Percentiles rank a stretch among this genome's conserved stretches.
Conservation (phyloP, 306 rosid genomes). For the Sphenostylis stenocarpa region DNA sequence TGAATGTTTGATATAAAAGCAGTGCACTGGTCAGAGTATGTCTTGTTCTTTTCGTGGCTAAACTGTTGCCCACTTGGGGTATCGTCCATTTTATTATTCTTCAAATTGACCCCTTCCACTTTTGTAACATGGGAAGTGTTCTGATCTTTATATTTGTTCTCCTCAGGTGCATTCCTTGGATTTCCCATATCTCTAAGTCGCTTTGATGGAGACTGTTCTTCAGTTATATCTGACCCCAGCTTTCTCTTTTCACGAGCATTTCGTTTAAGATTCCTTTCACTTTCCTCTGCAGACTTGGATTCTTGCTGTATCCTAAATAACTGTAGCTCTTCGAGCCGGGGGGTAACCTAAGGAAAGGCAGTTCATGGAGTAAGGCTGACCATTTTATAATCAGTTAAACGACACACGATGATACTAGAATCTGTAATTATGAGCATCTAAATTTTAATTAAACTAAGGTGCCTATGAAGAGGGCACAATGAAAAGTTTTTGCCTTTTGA, state of each 20-base stretch:
- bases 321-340: slow-evolving; percentile 75
- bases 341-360: slow-evolving; percentile 56
- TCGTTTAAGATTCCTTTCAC: slow-evolving; percentile 53
- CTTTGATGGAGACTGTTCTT: slow-evolving; percentile 62
- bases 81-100: slow-evolving; percentile 39
- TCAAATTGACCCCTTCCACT: slow-evolving; percentile 42
- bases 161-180: slow-evolving; percentile 46
- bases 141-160: slow-evolving; percentile 45
- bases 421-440: background rate
- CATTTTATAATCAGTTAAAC: slow-evolving; percentile 15
- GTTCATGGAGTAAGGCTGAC: background rate
- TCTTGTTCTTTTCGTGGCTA: slow-evolving; percentile 46
- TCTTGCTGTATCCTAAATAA: slow-evolving; percentile 70
- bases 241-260: slow-evolving; percentile 70
- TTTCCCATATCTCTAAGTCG: slow-evolving; percentile 56
- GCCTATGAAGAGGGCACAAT: background rate
- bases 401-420: background rate
- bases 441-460: background rate
- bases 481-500: background rate
- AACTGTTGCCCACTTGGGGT: slow-evolving; percentile 45
- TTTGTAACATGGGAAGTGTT: slow-evolving; percentile 37
- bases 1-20: slow-evolving; percentile 77
- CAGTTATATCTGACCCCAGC: slow-evolving; percentile 48
- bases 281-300: slow-evolving; percentile 57
- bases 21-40: slow-evolving; percentile 81